Evolutionary conservation across 2,329 filamentous ascomycete species (phyloP).

Genomic region (Calonectria fujianensis): DNA sequence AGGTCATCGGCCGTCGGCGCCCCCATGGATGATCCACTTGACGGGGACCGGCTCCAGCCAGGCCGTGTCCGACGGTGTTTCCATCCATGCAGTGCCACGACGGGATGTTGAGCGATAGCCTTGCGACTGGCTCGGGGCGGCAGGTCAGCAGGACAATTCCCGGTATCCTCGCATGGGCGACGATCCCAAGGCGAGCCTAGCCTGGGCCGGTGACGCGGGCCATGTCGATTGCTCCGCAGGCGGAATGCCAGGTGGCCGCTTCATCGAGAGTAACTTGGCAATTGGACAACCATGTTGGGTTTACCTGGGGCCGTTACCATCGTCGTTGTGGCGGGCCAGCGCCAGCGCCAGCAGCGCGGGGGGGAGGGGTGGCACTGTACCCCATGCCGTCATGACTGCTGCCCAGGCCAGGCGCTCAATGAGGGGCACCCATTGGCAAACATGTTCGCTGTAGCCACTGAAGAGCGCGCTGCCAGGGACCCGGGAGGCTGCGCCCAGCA

Average conservation of each 20-base stretch:
- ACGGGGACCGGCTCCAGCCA: constrained; percentile 7
- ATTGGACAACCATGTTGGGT: constrained; percentile 12
- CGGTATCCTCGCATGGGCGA: constrained; percentile 38
- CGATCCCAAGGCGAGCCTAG: constrained; percentile 46
- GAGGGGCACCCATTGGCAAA: constrained; percentile 31
- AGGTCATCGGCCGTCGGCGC: constrained; percentile 25
- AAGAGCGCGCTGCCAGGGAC: constrained; percentile 16
- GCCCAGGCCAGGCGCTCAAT: constrained; percentile 12
- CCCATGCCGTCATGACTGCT: constrained; percentile 28
- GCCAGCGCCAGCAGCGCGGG: neutral
- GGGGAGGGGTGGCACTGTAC: neutral
- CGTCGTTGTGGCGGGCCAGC: constrained; percentile 22
- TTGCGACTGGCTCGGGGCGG: constrained; percentile 32
- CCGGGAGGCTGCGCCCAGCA: constrained; percentile 2
- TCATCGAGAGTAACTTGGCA: constrained; percentile 15
- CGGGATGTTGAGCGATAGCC: constrained; percentile 35
- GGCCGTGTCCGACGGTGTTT: constrained; percentile 17
- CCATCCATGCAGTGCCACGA: constrained; percentile 45
- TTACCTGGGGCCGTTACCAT: constrained; percentile 8
- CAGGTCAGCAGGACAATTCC: constrained; percentile 49
- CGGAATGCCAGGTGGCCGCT: constrained; percentile 32
- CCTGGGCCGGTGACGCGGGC: constrained; percentile 18
- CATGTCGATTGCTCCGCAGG: constrained; percentile 32
- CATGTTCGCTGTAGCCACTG: constrained; percentile 25
- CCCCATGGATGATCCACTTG: constrained; percentile 9